These are phyloP conservation scores for Xylaria nigripes DNA, from an alignment of 495 filamentous ascomycete genomes.

Conservation along the genomic window DNA sequence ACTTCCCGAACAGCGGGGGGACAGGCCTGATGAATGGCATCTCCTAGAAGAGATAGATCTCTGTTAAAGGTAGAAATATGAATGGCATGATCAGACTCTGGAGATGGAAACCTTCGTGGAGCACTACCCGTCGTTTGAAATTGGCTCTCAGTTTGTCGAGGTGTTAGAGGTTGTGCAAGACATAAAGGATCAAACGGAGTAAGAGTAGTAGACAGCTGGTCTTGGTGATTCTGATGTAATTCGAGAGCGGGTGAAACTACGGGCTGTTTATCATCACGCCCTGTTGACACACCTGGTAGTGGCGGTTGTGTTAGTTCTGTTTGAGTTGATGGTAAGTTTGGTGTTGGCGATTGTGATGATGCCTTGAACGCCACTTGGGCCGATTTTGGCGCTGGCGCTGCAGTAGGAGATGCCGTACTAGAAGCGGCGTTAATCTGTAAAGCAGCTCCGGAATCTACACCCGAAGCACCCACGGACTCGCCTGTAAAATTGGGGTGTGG, in stretches of 20 bases:
- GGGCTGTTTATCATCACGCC: neutral
- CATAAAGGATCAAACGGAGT: neutral
- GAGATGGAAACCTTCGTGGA: conserved; percentile 33
- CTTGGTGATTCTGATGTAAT: neutral
- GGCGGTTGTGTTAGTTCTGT: neutral
- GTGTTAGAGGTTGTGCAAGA: neutral
- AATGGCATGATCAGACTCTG: conserved; percentile 27
- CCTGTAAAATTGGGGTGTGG: neutral
- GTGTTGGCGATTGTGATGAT: conserved; percentile 13
- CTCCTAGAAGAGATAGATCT: conserved; percentile 35
- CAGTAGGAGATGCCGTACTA: neutral
- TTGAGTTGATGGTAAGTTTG: neutral
- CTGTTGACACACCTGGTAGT: neutral
- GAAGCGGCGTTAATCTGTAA: neutral
- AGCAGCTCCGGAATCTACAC: neutral
- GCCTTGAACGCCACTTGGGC: conserved; percentile 29
- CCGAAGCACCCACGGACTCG: neutral
- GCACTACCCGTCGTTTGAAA: neutral
- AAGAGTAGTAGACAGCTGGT: neutral
- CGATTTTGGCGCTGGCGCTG: neutral
- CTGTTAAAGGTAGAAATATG: conserved; percentile 33
- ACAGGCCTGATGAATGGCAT: conserved; percentile 35
- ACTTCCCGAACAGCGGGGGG: conserved; percentile 38
- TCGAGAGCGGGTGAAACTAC: neutral
- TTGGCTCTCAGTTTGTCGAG: neutral